These are phyloP conservation scores for Ceratocystis papillata DNA, from an alignment of 2,329 filamentous ascomycete genomes.

Conservation along the genomic window DNA sequence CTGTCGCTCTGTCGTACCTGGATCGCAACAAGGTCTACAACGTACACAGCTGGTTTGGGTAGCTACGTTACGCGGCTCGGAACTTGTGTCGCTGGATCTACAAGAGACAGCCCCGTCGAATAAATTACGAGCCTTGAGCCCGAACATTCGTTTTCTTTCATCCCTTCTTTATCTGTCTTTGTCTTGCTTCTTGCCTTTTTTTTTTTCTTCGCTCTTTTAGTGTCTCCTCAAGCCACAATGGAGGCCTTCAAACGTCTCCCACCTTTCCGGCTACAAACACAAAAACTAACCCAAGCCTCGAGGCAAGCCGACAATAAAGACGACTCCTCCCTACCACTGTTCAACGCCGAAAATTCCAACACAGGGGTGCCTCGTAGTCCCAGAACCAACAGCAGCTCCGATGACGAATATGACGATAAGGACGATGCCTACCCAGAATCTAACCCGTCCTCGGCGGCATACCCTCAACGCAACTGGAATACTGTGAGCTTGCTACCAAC, in stretches of 20 bases:
- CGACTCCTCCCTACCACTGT: slow-evolving; percentile 12
- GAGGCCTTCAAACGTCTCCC: slow-evolving; percentile 23
- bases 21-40: neutral
- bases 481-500: slow-evolving; percentile 4
- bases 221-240: slow-evolving; percentile 9
- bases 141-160: neutral
- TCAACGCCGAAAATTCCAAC: slow-evolving; percentile 36
- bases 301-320: slow-evolving; percentile 32
- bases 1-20: neutral
- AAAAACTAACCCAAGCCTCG: slow-evolving; percentile 28
- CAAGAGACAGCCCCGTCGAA: neutral
- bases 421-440: neutral
- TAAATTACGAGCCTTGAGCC: neutral
- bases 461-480: slow-evolving; percentile 12
- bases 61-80: neutral
- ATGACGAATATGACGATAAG: slow-evolving; percentile 17
- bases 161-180: neutral
- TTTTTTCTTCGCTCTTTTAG: neutral
- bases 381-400: slow-evolving; percentile 1
- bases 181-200: neutral
- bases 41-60: neutral
- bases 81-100: neutral
- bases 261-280: slow-evolving; percentile 17
- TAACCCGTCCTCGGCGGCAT: slow-evolving; percentile 9
- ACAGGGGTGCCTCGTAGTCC: slow-evolving; percentile 28